Evolutionary conservation across 2,329 filamentous ascomycete genomes (phyloP), one percentile per base, ranked within the genome.

Genomic region (Microsporum ferrugineum): DNA sequence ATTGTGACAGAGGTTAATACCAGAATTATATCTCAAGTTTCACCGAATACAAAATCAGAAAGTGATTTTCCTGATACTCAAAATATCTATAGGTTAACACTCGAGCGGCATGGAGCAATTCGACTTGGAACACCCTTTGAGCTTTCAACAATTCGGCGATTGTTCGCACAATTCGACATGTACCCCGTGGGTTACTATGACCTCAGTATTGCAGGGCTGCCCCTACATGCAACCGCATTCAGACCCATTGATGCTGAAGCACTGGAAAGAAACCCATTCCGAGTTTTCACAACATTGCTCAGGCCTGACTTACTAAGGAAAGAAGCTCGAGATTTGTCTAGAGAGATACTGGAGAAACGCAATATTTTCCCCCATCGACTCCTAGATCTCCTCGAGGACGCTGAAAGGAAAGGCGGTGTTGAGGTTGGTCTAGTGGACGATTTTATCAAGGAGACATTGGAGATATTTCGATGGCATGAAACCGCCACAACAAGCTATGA

Each of bases 161-260:
- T 82, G 33, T 80, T 82, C 61, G 69, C 71, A 0, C 61, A 81
- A 1, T 68, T 82, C 61, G 78, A 76, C 3, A 77, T 82, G 74
- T 66, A 75, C 27, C 73, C 80, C 0, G 78, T 82, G 0, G 79
- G 78, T 0, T 81, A 82, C 65, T 82, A 82, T 62, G 79, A 82
- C 60, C 71, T 82, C 0, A 75, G 73, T 0, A 65, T 74, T 0
- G 79, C 76, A 2, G 75, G 75, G 0, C 70, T 82, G 12, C 80
- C 80, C 0, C 75, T 82, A 68, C 79, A 82, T 60, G 79, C 79
- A 0, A 82, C 80, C 0, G 77, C 75, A 6, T 82, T 82, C 62
- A 75, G 80, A 1, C 78, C 79, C 0, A 69, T 67, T 0, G 69
- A 65, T 3, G 58, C 62, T 0, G 64, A 68, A 1, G 71, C 76